phyloP scores from a whole-genome alignment of 805 yeast species.

The Candida ponderosae region DNA sequence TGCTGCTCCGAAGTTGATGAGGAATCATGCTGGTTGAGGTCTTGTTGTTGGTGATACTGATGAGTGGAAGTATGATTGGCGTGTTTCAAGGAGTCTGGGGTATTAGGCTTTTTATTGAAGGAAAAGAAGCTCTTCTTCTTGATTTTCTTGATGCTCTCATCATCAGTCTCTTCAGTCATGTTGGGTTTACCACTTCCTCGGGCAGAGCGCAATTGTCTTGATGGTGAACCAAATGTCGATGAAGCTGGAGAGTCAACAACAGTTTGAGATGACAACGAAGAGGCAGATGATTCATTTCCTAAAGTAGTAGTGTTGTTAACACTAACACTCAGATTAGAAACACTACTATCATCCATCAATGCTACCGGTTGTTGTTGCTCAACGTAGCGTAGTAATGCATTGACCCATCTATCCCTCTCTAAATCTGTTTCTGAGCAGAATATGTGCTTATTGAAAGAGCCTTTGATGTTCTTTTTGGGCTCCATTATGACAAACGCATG shows the following conservation, averaged over 20 bases:
- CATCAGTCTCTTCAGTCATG: slow-evolving; percentile 8
- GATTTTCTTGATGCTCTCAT: slow-evolving; percentile 29
- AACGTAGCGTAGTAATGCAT: slow-evolving; percentile 29
- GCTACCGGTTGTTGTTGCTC: slow-evolving; percentile 5
- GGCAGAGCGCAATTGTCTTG: slow-evolving; percentile 3
- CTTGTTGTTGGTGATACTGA: neutral
- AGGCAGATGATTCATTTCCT: no score
- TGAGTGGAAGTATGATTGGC: neutral
- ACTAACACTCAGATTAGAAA: no score
- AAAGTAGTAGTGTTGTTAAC: no score
- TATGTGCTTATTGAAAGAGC: slow-evolving; percentile 41
- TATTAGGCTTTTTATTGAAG: slow-evolving; percentile 30
- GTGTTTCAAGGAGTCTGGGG: neutral
- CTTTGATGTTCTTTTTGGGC: slow-evolving; percentile 24
- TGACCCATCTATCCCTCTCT: slow-evolving; percentile 72
- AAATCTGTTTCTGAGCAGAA: slow-evolving; percentile 74
- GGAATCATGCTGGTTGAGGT: neutral
- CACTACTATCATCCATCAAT: neutral
- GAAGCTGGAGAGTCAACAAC: neutral
- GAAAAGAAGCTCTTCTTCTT: slow-evolving; percentile 58
- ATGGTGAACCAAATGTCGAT: neutral
- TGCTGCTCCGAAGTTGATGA: slow-evolving; percentile 5
- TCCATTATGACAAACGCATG: slow-evolving; percentile 57
- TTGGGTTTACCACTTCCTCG: slow-evolving; percentile 2
- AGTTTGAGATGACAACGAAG: neutral